Evolutionary conservation across 169 alveolate genomes (phyloP), one percentile per base, ranked within the genome.

Genomic region (Cyclospora cayetanensis): DNA sequence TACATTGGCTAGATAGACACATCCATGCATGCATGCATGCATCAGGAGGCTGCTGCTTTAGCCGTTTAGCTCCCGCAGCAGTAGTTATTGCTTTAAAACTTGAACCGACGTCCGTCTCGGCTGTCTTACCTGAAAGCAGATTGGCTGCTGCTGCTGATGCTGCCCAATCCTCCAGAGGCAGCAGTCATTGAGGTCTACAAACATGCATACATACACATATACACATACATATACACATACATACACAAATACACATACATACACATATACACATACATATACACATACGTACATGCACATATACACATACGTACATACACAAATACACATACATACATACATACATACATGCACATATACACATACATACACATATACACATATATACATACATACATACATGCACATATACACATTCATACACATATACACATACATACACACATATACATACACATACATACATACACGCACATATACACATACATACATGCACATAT

Each of bases 101-200:
- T n/a, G n/a, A n/a, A n/a, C n/a, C n/a, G n/a, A n/a, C n/a, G n/a
- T n/a, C n/a, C n/a, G n/a, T n/a, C n/a, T n/a, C n/a, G n/a, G n/a
- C n/a, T n/a, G n/a, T n/a, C n/a, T 70, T 29, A 70, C 83, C 83
- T 70, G 52, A 70, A 70, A 15, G 83, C 83, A 9, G 83, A 70
- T 5, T 37, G 55, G 83, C 83, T 29, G 50, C 55, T 29, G 12
- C 53, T 39, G 29, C 83, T 27, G 42, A 65, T 20, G n/a, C n/a
- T n/a, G n/a, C n/a, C n/a, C n/a, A n/a, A n/a, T n/a, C n/a, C n/a
- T n/a, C n/a, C n/a, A n/a, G n/a, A n/a, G n/a, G n/a, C n/a, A n/a
- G n/a, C n/a, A n/a, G n/a, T n/a, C n/a, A n/a, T n/a, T n/a, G n/a
- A n/a, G n/a, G n/a, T n/a, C n/a, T n/a, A n/a, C n/a, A n/a, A n/a